Percentiles rank a stretch among this genome's conserved stretches.
Conservation (phyloP, 441 rosid genomes). For the Brassica balearica region DNA sequence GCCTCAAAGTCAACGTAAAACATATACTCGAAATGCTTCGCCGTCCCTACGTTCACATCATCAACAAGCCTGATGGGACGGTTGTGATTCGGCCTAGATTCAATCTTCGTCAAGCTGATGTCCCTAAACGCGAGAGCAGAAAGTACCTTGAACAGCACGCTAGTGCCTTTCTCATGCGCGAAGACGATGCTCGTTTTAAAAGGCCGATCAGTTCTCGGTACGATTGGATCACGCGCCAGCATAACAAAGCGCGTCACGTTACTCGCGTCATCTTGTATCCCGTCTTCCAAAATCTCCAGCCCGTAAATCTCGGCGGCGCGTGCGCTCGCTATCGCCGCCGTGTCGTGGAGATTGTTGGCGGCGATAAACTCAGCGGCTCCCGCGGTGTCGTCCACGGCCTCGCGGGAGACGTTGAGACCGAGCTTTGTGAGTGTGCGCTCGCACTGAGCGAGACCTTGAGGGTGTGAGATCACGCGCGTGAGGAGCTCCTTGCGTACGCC, state of each 20-base stretch:
- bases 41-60: constrained; percentile 1
- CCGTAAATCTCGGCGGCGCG: constrained; percentile 5
- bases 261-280: constrained; percentile 1
- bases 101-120: constrained; percentile 6
- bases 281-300: constrained; percentile 5
- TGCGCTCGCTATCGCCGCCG: constrained; percentile 4
- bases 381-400: background rate
- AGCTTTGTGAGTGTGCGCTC: constrained; percentile 13
- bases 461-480: constrained; percentile 11
- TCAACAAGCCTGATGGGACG: background rate
- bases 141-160: background rate
- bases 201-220: background rate
- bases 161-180: background rate
- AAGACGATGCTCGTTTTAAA: background rate
- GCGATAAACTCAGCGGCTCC: background rate
- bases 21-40: constrained; percentile 10
- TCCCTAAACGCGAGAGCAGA: background rate
- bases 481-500: constrained; percentile 16
- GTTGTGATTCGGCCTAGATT: constrained; percentile 1
- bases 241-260: constrained; percentile 2
- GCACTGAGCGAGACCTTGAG: constrained; percentile 17
- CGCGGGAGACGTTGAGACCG: background rate
- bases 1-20: background rate
- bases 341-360: constrained; percentile 1
- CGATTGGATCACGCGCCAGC: background rate